A percentile compares a stretch with the other conserved stretches of the same genome.
Conservation (phyloP, 495 filamentous ascomycete species). For the Podospora bellae-mahoneyi region DNA sequence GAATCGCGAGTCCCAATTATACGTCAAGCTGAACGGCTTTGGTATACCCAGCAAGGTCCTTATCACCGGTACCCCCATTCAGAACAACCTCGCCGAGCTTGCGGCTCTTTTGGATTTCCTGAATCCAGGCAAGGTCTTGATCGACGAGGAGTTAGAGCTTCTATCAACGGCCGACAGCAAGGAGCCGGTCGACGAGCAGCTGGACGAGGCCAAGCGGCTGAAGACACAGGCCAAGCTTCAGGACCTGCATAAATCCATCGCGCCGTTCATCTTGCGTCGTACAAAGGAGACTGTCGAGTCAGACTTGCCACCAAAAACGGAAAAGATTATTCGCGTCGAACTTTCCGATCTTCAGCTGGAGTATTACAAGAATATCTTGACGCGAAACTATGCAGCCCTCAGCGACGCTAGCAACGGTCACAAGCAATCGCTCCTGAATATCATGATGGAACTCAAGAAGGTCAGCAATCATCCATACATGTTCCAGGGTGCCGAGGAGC, state of each 20-base stretch:
- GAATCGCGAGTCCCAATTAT: constrained; percentile 90
- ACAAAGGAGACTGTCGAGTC: constrained; percentile 97
- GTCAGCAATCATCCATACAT: constrained; percentile 98
- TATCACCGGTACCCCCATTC: constrained; percentile 95
- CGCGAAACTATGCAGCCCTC: constrained; percentile 90
- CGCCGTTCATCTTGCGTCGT: constrained; percentile 90
- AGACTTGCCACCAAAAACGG: constrained; percentile 90
- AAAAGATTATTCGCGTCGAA: constrained; percentile 97
- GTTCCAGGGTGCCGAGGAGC: constrained; percentile 89
- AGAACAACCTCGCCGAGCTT: constrained; percentile 92
- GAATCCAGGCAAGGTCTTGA: constrained; percentile 79
- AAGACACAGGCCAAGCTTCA: constrained; percentile 44
- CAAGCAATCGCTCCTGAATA: constrained; percentile 94
- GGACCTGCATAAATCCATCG: constrained; percentile 70
- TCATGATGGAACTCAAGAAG: constrained; percentile 99
- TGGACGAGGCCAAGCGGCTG: constrained; percentile 37
- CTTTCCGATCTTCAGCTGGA: constrained; percentile 93
- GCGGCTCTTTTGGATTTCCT: constrained; percentile 92
- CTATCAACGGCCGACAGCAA: constrained; percentile 42
- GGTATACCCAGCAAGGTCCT: constrained; percentile 79
- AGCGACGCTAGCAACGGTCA: constrained; percentile 83
- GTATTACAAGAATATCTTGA: constrained; percentile 98
- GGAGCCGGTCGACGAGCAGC: constrained; percentile 26
- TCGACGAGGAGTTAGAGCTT: constrained; percentile 83
- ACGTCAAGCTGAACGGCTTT: constrained; percentile 78